Percentiles rank a stretch among this genome's conserved stretches.
phyloP scores from a whole-genome alignment of 371 early-diverging fungal genomes.

The Lichtheimia corymbifera region DNA sequence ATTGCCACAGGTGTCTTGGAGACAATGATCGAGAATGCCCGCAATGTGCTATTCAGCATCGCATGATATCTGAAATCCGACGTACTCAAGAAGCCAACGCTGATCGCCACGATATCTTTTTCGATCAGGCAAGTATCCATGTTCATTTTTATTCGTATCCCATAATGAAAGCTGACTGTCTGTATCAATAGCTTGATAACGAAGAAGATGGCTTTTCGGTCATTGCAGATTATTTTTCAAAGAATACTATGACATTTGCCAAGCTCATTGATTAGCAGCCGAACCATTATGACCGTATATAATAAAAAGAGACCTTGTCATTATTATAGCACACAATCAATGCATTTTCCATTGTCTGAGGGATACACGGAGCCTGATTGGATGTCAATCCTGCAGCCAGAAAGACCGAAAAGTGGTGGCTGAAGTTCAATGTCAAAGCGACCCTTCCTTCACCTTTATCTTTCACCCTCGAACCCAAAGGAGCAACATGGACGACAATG shows the following conservation, averaged over 20 bases:
- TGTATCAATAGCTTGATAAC: conserved; percentile 58
- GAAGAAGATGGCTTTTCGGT: conserved; percentile 84
- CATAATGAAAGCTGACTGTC: not conserved
- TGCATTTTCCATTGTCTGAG: too few relatives aligned
- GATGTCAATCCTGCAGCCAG: too few relatives aligned
- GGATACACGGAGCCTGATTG: too few relatives aligned
- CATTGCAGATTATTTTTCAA: conserved; percentile 87
- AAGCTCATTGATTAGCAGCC: conserved; percentile 61
- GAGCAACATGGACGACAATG: conserved; percentile 10
- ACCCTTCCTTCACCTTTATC: too few relatives aligned
- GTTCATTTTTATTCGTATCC: not conserved
- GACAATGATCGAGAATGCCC: conserved; percentile 86
- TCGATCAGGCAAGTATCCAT: conserved; percentile 58
- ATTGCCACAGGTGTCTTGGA: conserved; percentile 55
- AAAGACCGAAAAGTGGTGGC: too few relatives aligned
- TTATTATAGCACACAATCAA: too few relatives aligned
- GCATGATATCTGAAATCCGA: conserved; percentile 78
- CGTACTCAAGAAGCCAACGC: conserved; percentile 75
- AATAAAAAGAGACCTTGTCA: too few relatives aligned
- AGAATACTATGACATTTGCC: conserved; percentile 81
- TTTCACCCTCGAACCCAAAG: too few relatives aligned
- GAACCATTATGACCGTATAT: too few relatives aligned
- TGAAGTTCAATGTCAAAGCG: too few relatives aligned
- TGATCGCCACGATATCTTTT: conserved; percentile 78
- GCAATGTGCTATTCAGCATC: conserved; percentile 83